phyloP scores from a whole-genome alignment of 805 yeast genomes.

The Candida qinlingensis region DNA sequence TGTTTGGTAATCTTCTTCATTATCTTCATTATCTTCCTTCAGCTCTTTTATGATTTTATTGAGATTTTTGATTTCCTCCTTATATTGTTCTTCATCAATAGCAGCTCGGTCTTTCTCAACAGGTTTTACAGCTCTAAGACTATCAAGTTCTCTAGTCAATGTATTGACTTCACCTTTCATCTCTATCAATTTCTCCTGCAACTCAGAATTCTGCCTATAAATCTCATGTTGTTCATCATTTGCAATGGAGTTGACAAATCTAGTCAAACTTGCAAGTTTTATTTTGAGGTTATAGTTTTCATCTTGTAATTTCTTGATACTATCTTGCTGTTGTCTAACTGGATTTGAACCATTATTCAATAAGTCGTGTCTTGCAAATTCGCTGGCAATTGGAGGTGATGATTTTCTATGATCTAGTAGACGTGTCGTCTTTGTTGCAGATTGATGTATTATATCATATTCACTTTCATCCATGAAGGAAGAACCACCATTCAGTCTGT shows the following conservation, averaged over 20 bases:
- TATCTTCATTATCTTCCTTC: neutral
- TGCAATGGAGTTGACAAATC: slow-evolving; percentile 32
- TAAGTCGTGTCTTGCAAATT: slow-evolving; percentile 15
- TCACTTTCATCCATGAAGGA: slow-evolving; percentile 23
- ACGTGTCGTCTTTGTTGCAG: slow-evolving; percentile 5
- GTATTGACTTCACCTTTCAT: slow-evolving; percentile 18
- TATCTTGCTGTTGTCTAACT: slow-evolving; percentile 26
- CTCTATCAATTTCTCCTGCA: slow-evolving; percentile 22
- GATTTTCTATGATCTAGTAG: slow-evolving; percentile 3
- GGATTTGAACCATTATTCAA: slow-evolving; percentile 26
- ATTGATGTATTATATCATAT: slow-evolving; percentile 18
- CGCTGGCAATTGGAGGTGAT: slow-evolving; percentile 17
- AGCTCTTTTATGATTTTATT: slow-evolving; percentile 1
- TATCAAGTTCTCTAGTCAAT: slow-evolving; percentile 4
- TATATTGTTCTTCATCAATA: slow-evolving; percentile 2
- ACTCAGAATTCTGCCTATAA: slow-evolving; percentile 32
- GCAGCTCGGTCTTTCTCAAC: neutral
- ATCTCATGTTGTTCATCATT: slow-evolving; percentile 35
- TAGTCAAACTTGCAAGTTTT: slow-evolving; percentile 36
- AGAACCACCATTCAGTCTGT: slow-evolving; percentile 23
- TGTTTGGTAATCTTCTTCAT: neutral
- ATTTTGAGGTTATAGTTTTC: slow-evolving; percentile 42
- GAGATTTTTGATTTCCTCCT: slow-evolving; percentile 8
- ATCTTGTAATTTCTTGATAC: slow-evolving; percentile 29
- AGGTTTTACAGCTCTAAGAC: slow-evolving; percentile 3